Base-by-base conservation (phyloP, 2,329 filamentous ascomycete genomes). In the Pseudocercospora musae region DNA sequence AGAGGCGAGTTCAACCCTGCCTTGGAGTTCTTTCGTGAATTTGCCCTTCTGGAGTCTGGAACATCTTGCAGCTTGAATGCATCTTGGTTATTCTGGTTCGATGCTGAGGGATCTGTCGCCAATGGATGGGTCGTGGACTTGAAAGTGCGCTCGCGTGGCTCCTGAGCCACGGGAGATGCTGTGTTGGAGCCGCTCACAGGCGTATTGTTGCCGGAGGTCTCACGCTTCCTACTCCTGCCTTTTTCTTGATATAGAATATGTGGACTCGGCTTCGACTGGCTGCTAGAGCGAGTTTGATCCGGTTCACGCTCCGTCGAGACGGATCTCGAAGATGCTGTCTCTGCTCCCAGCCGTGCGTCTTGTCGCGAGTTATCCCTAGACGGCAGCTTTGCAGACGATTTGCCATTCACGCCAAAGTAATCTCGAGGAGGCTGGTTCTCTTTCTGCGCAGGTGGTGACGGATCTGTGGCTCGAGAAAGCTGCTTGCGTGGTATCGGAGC, bases 211-310 rank as follows among this genome's bases (percentile, higher is more conserved):
- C 66, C 72, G 6, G 72, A 72, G 1, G 65, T 64, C 13, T 73
- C 67, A 25, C 70, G 67, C 62, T 71, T 74, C 37, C 87, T 85
- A 4, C 82, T 83, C 49, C 90, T 85, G 1, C 86, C 86, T 76
- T 93, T 95, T 71, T 96, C 91, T 74, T 96, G 92, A 74, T 92
- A 96, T 21, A 92, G 90, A 70, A 96, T 96, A 72, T 96, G 92
- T n/a, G 92, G 91, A 15, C 91, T 92, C 1, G 66, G 60, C 59
- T 87, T 62, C 79, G 73, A 56, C 72, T 78, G 69, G 37, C 71
- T 71, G 10, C 60, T 54, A n/a, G 61, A 68, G 53, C 64, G 67
- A 25, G 68, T 68, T 33, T 63, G 66, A 18, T 69, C 68, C n/a
- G 64, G 63, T 18, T 76, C 74, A 56, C 79, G 74, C 66, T 82